Conservation (phyloP, 2,329 filamentous ascomycete species). For the Stagonosporopsis vannaccii region DNA sequence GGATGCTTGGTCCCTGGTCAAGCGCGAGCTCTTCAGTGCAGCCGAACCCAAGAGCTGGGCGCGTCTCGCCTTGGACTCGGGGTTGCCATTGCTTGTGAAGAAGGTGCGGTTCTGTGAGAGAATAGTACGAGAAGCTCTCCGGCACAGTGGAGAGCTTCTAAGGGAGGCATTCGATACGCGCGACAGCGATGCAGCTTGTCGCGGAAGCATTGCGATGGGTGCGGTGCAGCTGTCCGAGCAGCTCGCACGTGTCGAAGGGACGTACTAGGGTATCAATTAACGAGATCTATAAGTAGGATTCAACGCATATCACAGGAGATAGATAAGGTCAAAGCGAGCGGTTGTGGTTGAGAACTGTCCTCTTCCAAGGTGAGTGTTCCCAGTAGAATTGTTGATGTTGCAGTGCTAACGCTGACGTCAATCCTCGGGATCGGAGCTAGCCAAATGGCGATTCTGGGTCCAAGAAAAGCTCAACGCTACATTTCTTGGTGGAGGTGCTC, state of each 20-base stretch:
- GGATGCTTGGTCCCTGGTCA: conserved; percentile 26
- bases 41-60: conserved; percentile 30
- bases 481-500: neutral
- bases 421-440: conserved; percentile 4
- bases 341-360: neutral
- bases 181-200: conserved; percentile 41
- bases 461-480: conserved; percentile 10
- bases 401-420: conserved; percentile 5
- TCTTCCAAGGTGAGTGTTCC: conserved; percentile 1
- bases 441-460: neutral
- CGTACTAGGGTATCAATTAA: conserved; percentile 9
- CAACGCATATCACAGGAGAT: conserved; percentile 1
- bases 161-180: conserved; percentile 32
- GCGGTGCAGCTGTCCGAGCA: conserved; percentile 13
- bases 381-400: conserved; percentile 12
- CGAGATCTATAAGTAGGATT: neutral
- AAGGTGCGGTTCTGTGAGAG: conserved; percentile 31
- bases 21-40: conserved; percentile 27
- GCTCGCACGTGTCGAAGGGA: neutral
- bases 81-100: conserved; percentile 37
- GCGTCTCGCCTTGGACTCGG: conserved; percentile 29
- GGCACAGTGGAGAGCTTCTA: conserved; percentile 25
- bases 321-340: conserved; percentile 7
- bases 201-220: conserved; percentile 36
- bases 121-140: conserved; percentile 18